Percentiles rank a stretch among this genome's conserved stretches.
phyloP scores from a whole-genome alignment of 345 rosid species.

The Pugionium cornutum region DNA sequence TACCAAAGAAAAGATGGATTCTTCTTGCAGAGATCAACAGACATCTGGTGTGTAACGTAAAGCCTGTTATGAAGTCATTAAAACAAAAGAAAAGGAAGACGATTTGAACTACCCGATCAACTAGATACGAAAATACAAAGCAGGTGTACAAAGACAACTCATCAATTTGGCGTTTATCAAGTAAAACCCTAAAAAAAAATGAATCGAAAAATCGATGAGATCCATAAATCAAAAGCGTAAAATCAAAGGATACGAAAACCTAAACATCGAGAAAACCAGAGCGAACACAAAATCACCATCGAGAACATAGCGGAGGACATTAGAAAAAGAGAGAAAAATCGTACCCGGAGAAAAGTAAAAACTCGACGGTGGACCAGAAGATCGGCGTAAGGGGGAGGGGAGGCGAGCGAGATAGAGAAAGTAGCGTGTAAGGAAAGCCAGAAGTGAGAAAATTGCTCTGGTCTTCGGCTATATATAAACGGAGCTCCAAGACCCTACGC shows the following conservation, averaged over 20 bases:
- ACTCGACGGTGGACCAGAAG: constrained; percentile 8
- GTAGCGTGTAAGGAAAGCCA: constrained; percentile 41
- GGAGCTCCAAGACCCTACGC: constrained; percentile 28
- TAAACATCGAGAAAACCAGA: background rate
- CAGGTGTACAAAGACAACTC: background rate
- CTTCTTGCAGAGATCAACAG: constrained; percentile 47
- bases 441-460: background rate
- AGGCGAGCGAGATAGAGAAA: constrained; percentile 25
- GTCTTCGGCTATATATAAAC: constrained; percentile 12
- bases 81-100: constrained; percentile 3
- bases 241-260: too few species aligned
- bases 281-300: constrained; percentile 3
- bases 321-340: background rate
- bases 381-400: constrained; percentile 18
- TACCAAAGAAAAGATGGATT: constrained; percentile 49
- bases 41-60: constrained; percentile 43
- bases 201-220: too few species aligned
- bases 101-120: background rate
- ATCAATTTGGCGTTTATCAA: too few species aligned
- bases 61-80: constrained; percentile 35
- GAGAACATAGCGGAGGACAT: background rate
- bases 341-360: constrained; percentile 24
- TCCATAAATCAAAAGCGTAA: too few species aligned
- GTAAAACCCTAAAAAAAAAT: background rate
- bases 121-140: background rate